Percentiles rank a stretch among this genome's conserved stretches.
These are phyloP conservation scores for Chrysopogon serrulatus DNA, from an alignment of 176 grass and related monocot genomes.

Conservation along the genomic window DNA sequence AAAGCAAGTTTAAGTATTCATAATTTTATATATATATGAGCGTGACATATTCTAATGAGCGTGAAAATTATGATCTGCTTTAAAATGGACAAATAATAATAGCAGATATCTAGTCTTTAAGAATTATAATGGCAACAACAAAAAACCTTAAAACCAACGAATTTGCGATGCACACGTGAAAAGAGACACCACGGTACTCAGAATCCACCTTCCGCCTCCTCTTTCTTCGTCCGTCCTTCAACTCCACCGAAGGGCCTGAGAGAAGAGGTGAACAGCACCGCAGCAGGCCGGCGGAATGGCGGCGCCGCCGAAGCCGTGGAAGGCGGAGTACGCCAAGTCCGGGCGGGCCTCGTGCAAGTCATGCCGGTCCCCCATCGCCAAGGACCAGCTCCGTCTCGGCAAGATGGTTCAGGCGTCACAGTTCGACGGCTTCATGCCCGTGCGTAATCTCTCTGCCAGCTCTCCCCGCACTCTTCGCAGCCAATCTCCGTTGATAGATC, in stretches of 20 bases:
- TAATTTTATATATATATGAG: too few relatives aligned
- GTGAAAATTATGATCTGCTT: too few relatives aligned
- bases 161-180: not conserved
- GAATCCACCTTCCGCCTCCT: not conserved
- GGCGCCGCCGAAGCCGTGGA: conserved; percentile 74
- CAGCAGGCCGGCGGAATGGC: conserved; percentile 38
- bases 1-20: too few relatives aligned
- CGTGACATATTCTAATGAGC: too few relatives aligned
- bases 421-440: conserved; percentile 97
- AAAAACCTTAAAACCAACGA: not conserved
- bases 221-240: not conserved
- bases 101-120: too few relatives aligned
- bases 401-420: conserved; percentile 92
- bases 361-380: conserved; percentile 72
- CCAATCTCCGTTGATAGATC: not conserved
- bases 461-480: not conserved
- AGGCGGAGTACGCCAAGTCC: conserved; percentile 91
- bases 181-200: not conserved
- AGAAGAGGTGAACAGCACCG: not conserved
- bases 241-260: not conserved
- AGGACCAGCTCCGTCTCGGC: conserved; percentile 79
- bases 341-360: conserved; percentile 89
- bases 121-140: too few relatives aligned
- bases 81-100: too few relatives aligned
- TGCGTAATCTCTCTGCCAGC: conserved; percentile 10